Conservation (phyloP, 106 monocot species). For the Xerophyta viscosa region DNA sequence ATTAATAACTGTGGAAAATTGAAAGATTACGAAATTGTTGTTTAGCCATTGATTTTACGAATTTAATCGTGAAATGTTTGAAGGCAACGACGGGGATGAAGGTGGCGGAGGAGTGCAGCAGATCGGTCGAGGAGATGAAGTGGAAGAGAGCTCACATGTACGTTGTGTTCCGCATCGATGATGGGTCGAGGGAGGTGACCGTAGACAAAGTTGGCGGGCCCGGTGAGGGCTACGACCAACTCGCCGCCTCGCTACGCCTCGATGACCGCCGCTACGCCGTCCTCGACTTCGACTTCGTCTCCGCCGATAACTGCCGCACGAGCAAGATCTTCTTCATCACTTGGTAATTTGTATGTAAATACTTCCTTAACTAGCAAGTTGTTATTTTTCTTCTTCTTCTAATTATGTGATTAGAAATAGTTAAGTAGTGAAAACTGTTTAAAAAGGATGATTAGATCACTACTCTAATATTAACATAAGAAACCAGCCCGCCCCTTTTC, state of each 20-base stretch:
- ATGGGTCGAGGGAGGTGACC: constrained; percentile 34
- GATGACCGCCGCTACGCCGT: constrained; percentile 67
- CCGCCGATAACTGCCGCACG: constrained; percentile 54
- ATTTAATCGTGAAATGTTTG: too few relatives aligned
- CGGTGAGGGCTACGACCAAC: constrained; percentile 45
- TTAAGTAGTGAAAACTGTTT: too few relatives aligned
- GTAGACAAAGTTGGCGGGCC: constrained; percentile 42
- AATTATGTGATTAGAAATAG: too few relatives aligned
- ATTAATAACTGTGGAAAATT: too few relatives aligned
- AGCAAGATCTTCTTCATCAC: constrained; percentile 84
- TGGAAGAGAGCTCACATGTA: constrained; percentile 37
- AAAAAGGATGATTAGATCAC: too few relatives aligned
- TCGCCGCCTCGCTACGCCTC: constrained; percentile 28
- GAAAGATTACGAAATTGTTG: too few relatives aligned
- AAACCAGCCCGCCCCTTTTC: too few relatives aligned
- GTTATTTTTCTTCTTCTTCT: too few relatives aligned
- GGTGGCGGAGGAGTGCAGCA: constrained; percentile 47
- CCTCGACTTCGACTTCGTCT: constrained; percentile 62
- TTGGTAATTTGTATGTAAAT: too few relatives aligned
- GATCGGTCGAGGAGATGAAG: constrained; percentile 59
- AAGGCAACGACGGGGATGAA: constrained; percentile 61
- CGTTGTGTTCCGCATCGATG: constrained; percentile 58
- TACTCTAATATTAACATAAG: too few relatives aligned
- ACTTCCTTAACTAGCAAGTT: too few relatives aligned
- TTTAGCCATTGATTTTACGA: too few relatives aligned